These are phyloP conservation scores for Phycomyces nitens DNA, from an alignment of 192 early-diverging fungal species.

Conservation along the genomic window DNA sequence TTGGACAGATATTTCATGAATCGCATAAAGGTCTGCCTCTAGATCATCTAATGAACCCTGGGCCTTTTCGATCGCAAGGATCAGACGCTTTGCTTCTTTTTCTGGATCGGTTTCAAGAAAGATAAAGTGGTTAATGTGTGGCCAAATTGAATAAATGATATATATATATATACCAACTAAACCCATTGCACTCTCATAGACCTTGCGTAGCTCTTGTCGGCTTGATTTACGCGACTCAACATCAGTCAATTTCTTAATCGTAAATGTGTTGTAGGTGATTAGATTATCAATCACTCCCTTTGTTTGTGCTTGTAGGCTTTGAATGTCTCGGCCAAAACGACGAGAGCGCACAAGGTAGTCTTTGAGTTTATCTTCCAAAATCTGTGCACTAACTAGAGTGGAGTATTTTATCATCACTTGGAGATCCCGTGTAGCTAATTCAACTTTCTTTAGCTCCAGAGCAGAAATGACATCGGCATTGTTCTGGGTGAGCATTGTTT, in stretches of 20 bases:
- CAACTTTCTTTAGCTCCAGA: constrained; percentile 43
- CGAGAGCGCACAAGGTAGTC: constrained; percentile 40
- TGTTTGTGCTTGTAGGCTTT: constrained; percentile 43
- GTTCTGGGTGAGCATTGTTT: constrained; percentile 34
- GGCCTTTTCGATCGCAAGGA: constrained; percentile 28
- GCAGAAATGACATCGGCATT: constrained; percentile 32
- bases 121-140: background rate
- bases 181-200: constrained; percentile 35
- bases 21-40: constrained; percentile 35
- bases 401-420: constrained; percentile 50
- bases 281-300: constrained; percentile 51
- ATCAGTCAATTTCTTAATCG: constrained; percentile 30
- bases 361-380: constrained; percentile 36
- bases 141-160: background rate
- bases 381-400: constrained; percentile 20
- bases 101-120: constrained; percentile 15
- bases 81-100: constrained; percentile 27
- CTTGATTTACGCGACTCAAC: constrained; percentile 28
- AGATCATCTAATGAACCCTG: constrained; percentile 33
- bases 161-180: constrained; percentile 26
- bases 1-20: constrained; percentile 44
- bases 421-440: constrained; percentile 48
- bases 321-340: constrained; percentile 39
- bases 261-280: constrained; percentile 47
- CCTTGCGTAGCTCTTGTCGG: constrained; percentile 24